A percentile compares a stretch with the other conserved stretches of the same genome.
These are phyloP conservation scores for Phoenix dactylifera DNA, from an alignment of 176 grass and related monocot genomes.

Conservation along the genomic window DNA sequence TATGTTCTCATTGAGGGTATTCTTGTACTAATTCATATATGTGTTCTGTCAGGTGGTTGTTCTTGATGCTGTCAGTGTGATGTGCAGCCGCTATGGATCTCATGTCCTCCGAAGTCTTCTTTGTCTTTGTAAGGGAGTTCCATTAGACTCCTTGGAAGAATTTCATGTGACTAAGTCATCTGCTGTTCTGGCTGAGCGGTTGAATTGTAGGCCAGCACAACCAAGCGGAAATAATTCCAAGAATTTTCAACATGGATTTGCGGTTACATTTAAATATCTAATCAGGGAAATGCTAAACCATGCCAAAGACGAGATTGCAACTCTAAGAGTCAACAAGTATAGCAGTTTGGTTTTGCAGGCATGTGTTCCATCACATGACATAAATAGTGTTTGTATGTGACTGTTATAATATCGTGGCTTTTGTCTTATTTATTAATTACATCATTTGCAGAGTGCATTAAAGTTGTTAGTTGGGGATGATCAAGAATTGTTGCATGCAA, in stretches of 20 bases:
- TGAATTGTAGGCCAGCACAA: constrained; percentile 40
- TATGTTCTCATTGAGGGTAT: background rate
- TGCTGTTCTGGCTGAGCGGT: constrained; percentile 50
- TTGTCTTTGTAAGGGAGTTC: constrained; percentile 83
- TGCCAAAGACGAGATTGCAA: constrained; percentile 44
- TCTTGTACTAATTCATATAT: constrained; percentile 14
- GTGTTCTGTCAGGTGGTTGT: constrained; percentile 44
- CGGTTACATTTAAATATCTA: constrained; percentile 53
- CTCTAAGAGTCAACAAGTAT: constrained; percentile 55
- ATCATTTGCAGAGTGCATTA: constrained; percentile 45
- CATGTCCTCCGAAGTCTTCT: constrained; percentile 86
- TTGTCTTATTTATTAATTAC: constrained; percentile 10
- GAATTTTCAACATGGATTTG: constrained; percentile 45
- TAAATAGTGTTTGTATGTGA: background rate
- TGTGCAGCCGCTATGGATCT: constrained; percentile 74
- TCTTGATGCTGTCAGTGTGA: constrained; percentile 50
- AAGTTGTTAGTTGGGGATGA: constrained; percentile 61
- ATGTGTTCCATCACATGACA: constrained; percentile 3
- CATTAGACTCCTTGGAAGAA: constrained; percentile 44
- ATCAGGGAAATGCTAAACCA: constrained; percentile 54
- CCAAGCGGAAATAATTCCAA: constrained; percentile 18
- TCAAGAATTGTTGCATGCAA: constrained; percentile 48
- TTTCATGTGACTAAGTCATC: constrained; percentile 76
- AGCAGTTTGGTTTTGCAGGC: constrained; percentile 94
- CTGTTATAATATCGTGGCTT: constrained; percentile 1